Conservation (phyloP, 352 stramenopile genomes). For the Globisporangium radiosum region DNA sequence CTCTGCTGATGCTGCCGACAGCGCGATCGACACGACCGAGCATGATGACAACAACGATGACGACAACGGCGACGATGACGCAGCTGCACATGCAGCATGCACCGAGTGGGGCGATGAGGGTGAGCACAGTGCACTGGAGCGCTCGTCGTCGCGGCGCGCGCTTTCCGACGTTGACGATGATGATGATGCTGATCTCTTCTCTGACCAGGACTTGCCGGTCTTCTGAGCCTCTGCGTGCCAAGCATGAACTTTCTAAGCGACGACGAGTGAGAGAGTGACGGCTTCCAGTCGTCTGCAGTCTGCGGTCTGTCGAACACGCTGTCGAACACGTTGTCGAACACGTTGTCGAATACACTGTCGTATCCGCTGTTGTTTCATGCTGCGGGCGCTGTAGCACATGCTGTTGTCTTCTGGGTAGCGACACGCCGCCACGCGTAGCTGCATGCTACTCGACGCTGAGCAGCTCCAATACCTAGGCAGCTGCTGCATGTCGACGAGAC, state of each 20-base stretch:
- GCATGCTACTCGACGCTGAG: background rate
- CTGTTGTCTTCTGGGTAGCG: background rate
- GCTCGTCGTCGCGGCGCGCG: constrained; percentile 16
- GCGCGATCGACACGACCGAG: constrained; percentile 6
- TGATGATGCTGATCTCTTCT: constrained; percentile 50
- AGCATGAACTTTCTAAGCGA: background rate
- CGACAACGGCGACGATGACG: background rate
- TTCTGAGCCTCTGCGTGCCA: constrained; percentile 21
- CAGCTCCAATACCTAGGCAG: background rate
- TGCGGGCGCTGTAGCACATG: too few relatives aligned
- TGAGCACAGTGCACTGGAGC: constrained; percentile 15
- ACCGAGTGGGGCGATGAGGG: constrained; percentile 14
- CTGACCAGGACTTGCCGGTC: constrained; percentile 41
- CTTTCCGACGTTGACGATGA: constrained; percentile 54
- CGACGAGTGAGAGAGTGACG: too few relatives aligned
- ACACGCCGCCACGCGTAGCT: background rate
- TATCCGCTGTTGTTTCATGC: too few relatives aligned
- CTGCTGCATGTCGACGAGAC: constrained; percentile 29
- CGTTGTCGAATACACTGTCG: too few relatives aligned
- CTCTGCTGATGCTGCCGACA: too few relatives aligned
- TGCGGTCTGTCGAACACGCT: too few relatives aligned
- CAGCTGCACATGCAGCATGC: background rate
- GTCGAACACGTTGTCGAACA: too few relatives aligned
- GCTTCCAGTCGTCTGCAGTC: too few relatives aligned
- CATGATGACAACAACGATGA: constrained; percentile 3